phyloP scores from a whole-genome alignment of 1,139 yeast genomes.

The Zygotorulaspora mrakii region DNA sequence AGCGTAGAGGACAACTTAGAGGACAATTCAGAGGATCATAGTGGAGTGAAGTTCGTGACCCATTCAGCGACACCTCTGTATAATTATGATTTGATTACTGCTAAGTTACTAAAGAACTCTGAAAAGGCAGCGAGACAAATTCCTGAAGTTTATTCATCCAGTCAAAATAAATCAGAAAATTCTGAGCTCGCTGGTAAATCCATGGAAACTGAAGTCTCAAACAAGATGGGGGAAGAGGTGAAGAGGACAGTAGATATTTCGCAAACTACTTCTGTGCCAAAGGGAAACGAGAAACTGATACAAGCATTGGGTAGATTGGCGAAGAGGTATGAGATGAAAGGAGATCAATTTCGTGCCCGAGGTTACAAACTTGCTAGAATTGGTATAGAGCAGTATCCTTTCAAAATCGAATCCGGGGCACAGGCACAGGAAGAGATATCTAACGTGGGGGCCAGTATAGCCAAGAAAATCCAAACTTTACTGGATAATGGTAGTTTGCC shows the following conservation, averaged over 20 bases:
- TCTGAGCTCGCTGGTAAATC: not conserved
- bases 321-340: slow-evolving; percentile 40
- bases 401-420: slow-evolving; percentile 39
- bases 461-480: slow-evolving; percentile 49
- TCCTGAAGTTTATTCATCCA: too few relatives aligned
- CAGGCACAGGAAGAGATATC: slow-evolving; percentile 43
- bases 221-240: too few relatives aligned
- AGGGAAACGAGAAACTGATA: slow-evolving; percentile 38
- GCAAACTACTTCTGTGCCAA: not conserved
- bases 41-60: too few relatives aligned
- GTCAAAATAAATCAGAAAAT: not conserved
- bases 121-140: too few relatives aligned
- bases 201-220: not conserved
- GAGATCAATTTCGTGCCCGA: slow-evolving; percentile 43
- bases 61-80: too few relatives aligned
- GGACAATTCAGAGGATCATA: too few relatives aligned
- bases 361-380: slow-evolving; percentile 50
- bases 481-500: slow-evolving; percentile 41
- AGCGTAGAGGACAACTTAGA: slow-evolving; percentile 1
- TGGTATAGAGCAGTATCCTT: slow-evolving; percentile 35
- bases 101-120: too few relatives aligned
- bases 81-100: too few relatives aligned
- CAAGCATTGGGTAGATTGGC: slow-evolving; percentile 40
- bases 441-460: slow-evolving; percentile 47
- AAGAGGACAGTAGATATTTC: not conserved